Conservation (phyloP, 139 green algal species). For the Zygnema cylindricum region DNA sequence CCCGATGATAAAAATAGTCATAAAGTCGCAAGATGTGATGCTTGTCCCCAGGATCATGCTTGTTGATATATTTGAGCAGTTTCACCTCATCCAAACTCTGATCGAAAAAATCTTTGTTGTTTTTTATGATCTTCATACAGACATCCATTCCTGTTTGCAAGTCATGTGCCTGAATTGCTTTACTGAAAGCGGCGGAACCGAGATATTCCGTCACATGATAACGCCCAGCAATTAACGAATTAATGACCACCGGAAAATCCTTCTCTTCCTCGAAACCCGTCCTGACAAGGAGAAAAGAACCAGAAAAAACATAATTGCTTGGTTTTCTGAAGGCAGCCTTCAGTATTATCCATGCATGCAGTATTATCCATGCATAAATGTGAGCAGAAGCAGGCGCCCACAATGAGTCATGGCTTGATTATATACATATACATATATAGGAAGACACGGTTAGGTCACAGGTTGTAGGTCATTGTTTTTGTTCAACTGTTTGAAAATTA, state of each 20-base stretch:
- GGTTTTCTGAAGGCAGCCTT: constrained; percentile 86
- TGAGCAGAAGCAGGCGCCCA: constrained; percentile 17
- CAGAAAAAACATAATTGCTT: not conserved
- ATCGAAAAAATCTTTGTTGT: constrained; percentile 98
- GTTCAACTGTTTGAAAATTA: no score
- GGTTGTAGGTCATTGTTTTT: no score
- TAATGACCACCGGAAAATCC: constrained; percentile 83
- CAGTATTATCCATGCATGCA: constrained; percentile 90
- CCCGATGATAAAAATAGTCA: constrained; percentile 95
- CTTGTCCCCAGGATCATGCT: constrained; percentile 84
- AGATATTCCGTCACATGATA: constrained; percentile 93
- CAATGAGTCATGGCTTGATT: no score
- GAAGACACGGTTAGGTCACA: no score
- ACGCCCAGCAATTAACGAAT: constrained; percentile 87
- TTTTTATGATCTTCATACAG: constrained; percentile 97
- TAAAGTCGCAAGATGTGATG: constrained; percentile 87
- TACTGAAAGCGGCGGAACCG: constrained; percentile 90
- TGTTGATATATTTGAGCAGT: constrained; percentile 88
- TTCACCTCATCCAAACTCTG: constrained; percentile 97
- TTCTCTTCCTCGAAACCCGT: constrained; percentile 94
- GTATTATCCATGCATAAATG: constrained; percentile 90
- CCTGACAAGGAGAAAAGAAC: not conserved
- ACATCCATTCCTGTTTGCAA: constrained; percentile 83
- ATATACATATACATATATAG: no score
- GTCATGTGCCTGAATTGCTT: constrained; percentile 92